These are phyloP conservation scores for Ophioceras dolichostomum DNA, from an alignment of 2,329 filamentous ascomycete species.

Conservation along the genomic window DNA sequence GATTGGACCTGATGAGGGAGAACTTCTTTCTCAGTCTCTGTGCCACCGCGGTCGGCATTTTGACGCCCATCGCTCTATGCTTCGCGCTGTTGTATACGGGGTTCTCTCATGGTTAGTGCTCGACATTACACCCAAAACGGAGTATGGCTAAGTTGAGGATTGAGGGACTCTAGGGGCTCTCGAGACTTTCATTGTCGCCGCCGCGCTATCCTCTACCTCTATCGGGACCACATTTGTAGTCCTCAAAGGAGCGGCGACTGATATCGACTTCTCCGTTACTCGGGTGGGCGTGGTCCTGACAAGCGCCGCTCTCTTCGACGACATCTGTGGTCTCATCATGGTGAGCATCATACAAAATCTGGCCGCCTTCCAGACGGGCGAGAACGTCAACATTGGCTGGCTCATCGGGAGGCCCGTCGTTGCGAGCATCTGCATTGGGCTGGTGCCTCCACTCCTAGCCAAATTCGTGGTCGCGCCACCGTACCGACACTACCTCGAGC, in stretches of 20 bases:
- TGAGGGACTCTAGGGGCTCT: too few species aligned
- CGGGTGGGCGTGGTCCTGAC: slow-evolving; percentile 49
- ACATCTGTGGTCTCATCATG: slow-evolving; percentile 67
- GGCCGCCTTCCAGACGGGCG: slow-evolving; percentile 25
- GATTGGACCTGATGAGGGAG: slow-evolving; percentile 29
- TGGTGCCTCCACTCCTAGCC: background rate
- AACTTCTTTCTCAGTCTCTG: slow-evolving; percentile 28
- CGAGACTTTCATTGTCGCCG: background rate
- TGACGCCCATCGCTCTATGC: slow-evolving; percentile 30
- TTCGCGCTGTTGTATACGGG: slow-evolving; percentile 28
- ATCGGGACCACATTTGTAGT: background rate
- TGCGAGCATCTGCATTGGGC: background rate
- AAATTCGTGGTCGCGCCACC: background rate
- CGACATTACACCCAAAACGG: too few species aligned
- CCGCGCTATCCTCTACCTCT: background rate
- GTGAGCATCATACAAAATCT: slow-evolving; percentile 63
- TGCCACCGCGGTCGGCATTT: slow-evolving; percentile 28
- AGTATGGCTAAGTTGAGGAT: too few species aligned
- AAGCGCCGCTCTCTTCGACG: slow-evolving; percentile 70
- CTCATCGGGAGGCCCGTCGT: slow-evolving; percentile 31
- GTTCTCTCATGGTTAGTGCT: slow-evolving; percentile 27
- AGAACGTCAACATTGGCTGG: slow-evolving; percentile 33
- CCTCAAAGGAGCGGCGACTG: background rate
- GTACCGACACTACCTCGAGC: background rate
- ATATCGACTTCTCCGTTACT: slow-evolving; percentile 11